phyloP scores from a whole-genome alignment of 1,139 yeast species.

The Diutina scorzettiae region DNA sequence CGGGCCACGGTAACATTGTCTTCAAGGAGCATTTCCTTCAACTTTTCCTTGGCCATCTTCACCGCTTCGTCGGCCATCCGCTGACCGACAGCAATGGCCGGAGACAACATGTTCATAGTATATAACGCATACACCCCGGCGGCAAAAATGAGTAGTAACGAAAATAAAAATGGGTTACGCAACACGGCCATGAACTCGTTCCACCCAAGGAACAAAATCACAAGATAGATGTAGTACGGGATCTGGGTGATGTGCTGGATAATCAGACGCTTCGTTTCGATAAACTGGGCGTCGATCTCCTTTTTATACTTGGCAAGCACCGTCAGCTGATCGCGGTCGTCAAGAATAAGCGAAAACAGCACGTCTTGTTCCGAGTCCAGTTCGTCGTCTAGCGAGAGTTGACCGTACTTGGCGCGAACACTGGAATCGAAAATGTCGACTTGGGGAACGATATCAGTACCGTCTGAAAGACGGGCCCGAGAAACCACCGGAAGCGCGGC shows the following conservation, averaged over 20 bases:
- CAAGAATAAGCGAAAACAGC: slow-evolving; percentile 45
- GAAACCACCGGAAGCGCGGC: slow-evolving; percentile 48
- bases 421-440: slow-evolving; percentile 21
- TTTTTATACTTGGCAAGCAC: slow-evolving; percentile 55
- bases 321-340: slow-evolving; percentile 44
- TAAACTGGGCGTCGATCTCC: slow-evolving; percentile 67
- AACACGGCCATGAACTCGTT: slow-evolving; percentile 85
- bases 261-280: slow-evolving; percentile 76
- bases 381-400: slow-evolving; percentile 18
- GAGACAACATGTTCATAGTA: slow-evolving; percentile 62
- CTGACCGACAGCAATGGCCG: slow-evolving; percentile 49
- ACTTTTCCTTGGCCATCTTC: slow-evolving; percentile 43
- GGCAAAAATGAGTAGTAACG: slow-evolving; percentile 41
- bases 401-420: slow-evolving; percentile 15
- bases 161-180: slow-evolving; percentile 69
- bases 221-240: slow-evolving; percentile 69
- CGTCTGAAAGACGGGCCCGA: slow-evolving; percentile 40
- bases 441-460: slow-evolving; percentile 47
- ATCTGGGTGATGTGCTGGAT: slow-evolving; percentile 62
- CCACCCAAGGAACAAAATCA: slow-evolving; percentile 80
- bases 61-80: slow-evolving; percentile 48
- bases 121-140: slow-evolving; percentile 62
- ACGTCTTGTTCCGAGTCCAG: slow-evolving; percentile 20
- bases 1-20: slow-evolving; percentile 11
- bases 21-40: slow-evolving; percentile 37